Evolutionary conservation across 2,329 filamentous ascomycete species (phyloP), one percentile per base, ranked within the genome.

Genomic region (Scortechinia acanthostroma): DNA sequence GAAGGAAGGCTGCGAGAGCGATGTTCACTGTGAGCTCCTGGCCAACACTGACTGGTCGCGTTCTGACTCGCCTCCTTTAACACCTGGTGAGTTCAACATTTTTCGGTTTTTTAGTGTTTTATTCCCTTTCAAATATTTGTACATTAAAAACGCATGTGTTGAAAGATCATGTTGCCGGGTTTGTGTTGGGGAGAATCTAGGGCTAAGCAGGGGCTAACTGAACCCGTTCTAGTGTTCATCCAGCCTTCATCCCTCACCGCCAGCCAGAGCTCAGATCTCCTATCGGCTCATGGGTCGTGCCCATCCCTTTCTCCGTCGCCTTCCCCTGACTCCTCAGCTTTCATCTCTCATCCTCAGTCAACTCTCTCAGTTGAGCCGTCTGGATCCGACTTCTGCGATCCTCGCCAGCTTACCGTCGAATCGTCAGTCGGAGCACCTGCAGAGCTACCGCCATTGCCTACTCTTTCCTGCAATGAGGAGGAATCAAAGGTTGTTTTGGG

Each of bases 1-100:
- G 91, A 83, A 91, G 55, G 73, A 76, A 42, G 84, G 88, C 49
- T 74, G 76, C 48, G 76, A 82, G 59, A 71, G 70, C 44, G 78
- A 81, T 51, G 76, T 80, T 14, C 76, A 77, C 57, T 69, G 71
- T n/a, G 77, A 81, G 59, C 74, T 80, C 48, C 63, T 82, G 48
- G 71, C 75, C 45, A 71, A 72, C 51, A 73, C 86, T 51, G 86
- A 91, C 55, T 94, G 88, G 85, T 74, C 84, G 47, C 81, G 76
- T 60, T 84, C 81, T 48, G 77, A 78, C 47, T 95, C 91, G 22
- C 90, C 91, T 44, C 88, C 89, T 20, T 80, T 95, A 77, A 94
- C 89, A 56, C 90, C 91, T 77, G 81, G 89, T 95, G 83, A 71
- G 88, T 79, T n/a, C n/a, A n/a, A n/a, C n/a, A n/a, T n/a, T n/a